Evolutionary conservation across 495 filamentous ascomycete species (phyloP).

Genomic region (Aspergillus sparsus): DNA sequence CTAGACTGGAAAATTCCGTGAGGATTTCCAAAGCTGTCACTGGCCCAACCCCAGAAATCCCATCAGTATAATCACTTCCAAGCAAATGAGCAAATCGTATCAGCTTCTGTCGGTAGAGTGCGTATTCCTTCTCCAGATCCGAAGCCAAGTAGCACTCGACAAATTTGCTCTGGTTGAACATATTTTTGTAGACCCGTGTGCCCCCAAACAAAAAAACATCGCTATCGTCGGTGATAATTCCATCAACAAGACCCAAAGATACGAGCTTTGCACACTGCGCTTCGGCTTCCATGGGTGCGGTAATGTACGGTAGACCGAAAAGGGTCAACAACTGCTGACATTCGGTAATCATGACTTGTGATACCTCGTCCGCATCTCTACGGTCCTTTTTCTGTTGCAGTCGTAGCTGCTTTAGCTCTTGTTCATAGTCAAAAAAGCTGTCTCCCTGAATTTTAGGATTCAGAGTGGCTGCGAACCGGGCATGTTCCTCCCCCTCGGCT

Average conservation of each 20-base stretch:
- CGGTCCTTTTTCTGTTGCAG: conserved; percentile 94
- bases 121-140: conserved; percentile 88
- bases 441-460: conserved; percentile 63
- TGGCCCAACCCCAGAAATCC: conserved; percentile 83
- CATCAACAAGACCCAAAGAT: conserved; percentile 81
- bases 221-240: conserved; percentile 96
- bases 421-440: conserved; percentile 76
- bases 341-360: conserved; percentile 89
- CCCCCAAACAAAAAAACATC: conserved; percentile 98
- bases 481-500: conserved; percentile 88
- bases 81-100: conserved; percentile 87
- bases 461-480: conserved; percentile 81
- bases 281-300: conserved; percentile 98
- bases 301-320: conserved; percentile 95
- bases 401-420: conserved; percentile 81
- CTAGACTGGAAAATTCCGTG: conserved; percentile 74
- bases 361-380: conserved; percentile 93
- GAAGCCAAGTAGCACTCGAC: conserved; percentile 93
- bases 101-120: conserved; percentile 75
- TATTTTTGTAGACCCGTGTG: conserved; percentile 95
- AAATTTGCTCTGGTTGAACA: conserved; percentile 97
- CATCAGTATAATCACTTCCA: conserved; percentile 93
- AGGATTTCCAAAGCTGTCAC: conserved; percentile 92
- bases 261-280: conserved; percentile 96
- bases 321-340: conserved; percentile 87